Percentiles rank a stretch among this genome's conserved stretches.
Evolutionary conservation across 768 basidiomycete genomes (phyloP).

Genomic region (Mycena metata): DNA sequence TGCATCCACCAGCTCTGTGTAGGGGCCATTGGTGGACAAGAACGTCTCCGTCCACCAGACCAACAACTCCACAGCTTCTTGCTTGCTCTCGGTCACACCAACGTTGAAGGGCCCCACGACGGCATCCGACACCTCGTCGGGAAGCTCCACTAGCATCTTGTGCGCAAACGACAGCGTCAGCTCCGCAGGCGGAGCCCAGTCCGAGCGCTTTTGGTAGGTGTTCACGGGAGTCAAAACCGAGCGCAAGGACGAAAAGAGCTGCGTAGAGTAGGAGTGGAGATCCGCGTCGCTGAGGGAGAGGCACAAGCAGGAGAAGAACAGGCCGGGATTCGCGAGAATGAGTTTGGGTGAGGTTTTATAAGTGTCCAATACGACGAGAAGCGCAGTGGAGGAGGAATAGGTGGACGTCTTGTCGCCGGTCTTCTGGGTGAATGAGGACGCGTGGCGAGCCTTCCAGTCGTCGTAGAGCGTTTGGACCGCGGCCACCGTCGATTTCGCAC

Average conservation of each 20-base stretch:
- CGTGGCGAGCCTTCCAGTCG: slow-evolving; percentile 32
- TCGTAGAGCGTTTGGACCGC: slow-evolving; percentile 32
- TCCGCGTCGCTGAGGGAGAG: slow-evolving; percentile 33
- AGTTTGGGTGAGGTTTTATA: slow-evolving; percentile 31
- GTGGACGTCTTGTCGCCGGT: slow-evolving; percentile 8
- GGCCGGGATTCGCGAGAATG: slow-evolving; percentile 31
- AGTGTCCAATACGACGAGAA: slow-evolving; percentile 28
- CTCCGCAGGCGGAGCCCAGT: slow-evolving; percentile 36
- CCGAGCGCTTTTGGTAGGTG: slow-evolving; percentile 14
- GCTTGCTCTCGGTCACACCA: slow-evolving; percentile 30
- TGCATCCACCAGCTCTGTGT: slow-evolving; percentile 28
- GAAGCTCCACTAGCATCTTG: slow-evolving; percentile 35
- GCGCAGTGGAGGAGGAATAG: slow-evolving; percentile 31
- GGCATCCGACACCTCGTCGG: slow-evolving; percentile 33
- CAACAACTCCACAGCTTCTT: slow-evolving; percentile 30
- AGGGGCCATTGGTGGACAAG: slow-evolving; percentile 2
- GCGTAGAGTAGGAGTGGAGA: slow-evolving; percentile 17
- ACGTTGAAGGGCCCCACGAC: slow-evolving; percentile 32
- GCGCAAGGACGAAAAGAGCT: slow-evolving; percentile 27
- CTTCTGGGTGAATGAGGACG: slow-evolving; percentile 21
- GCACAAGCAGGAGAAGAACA: slow-evolving; percentile 37
- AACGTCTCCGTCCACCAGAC: slow-evolving; percentile 36
- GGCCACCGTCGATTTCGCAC: slow-evolving; percentile 34
- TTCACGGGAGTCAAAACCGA: slow-evolving; percentile 18
- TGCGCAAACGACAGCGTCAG: slow-evolving; percentile 38